These are phyloP conservation scores for Cordyceps javanica DNA, from an alignment of 2,329 filamentous ascomycete genomes.

Conservation along the genomic window DNA sequence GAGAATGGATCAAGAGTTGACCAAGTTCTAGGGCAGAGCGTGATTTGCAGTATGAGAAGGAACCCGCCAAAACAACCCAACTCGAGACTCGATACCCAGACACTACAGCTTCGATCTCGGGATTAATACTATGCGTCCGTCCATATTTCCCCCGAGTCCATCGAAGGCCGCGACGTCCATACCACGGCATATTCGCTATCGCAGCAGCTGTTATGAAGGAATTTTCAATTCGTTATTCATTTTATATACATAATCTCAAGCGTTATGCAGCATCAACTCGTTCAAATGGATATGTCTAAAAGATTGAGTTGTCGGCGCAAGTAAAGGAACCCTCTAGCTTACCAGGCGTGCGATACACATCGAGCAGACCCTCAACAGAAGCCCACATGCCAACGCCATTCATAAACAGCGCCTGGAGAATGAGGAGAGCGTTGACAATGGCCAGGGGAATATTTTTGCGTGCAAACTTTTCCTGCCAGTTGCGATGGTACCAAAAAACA, in stretches of 20 bases:
- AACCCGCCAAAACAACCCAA: neutral
- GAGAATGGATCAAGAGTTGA: neutral
- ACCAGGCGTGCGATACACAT: conserved; percentile 23
- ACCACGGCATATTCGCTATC: neutral
- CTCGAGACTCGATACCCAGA: neutral
- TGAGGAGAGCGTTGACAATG: conserved; percentile 25
- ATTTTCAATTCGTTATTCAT: conserved; percentile 2
- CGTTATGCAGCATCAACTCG: neutral
- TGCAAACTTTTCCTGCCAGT: conserved; percentile 26
- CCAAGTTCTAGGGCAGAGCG: neutral
- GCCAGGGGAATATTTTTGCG: conserved; percentile 24
- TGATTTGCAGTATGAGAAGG: neutral
- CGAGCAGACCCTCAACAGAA: conserved; percentile 25
- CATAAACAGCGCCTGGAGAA: conserved; percentile 28
- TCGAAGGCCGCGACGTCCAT: too few species aligned
- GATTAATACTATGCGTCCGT: too few species aligned
- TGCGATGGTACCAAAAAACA: conserved; percentile 31
- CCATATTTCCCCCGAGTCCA: too few species aligned
- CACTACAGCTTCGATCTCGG: neutral
- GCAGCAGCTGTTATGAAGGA: neutral
- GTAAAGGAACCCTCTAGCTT: conserved; percentile 26
- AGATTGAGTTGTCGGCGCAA: conserved; percentile 29
- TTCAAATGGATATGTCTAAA: conserved; percentile 15
- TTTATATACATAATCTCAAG: neutral
- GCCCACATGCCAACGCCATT: conserved; percentile 31